Conservation (phyloP, 2,329 filamentous ascomycete species). For the Cladophialophora immunda region DNA sequence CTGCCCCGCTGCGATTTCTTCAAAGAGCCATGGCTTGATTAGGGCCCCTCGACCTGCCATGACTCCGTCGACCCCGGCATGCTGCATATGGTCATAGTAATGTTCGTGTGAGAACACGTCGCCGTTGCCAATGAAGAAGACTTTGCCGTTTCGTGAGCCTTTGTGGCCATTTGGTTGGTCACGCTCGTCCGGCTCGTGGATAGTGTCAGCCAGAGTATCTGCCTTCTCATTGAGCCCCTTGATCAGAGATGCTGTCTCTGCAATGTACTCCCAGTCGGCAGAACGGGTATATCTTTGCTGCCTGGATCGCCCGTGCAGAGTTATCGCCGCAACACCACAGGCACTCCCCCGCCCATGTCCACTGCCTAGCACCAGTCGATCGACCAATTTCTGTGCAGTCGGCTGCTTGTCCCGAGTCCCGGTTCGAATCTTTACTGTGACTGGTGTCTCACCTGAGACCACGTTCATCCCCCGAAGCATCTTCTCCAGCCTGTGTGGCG, state of each 20-base stretch:
- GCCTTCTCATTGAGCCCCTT: conserved; percentile 77
- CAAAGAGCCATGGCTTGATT: conserved; percentile 98
- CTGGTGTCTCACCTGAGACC: conserved; percentile 87
- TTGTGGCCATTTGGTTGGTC: conserved; percentile 68
- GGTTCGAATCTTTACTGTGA: conserved; percentile 94
- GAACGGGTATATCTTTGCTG: conserved; percentile 92
- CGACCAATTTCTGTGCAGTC: conserved; percentile 80
- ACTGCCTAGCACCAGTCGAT: conserved; percentile 79
- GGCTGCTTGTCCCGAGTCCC: conserved; percentile 83
- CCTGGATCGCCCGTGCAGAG: conserved; percentile 89
- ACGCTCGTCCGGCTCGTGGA: conserved; percentile 77
- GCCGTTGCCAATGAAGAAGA: conserved; percentile 95
- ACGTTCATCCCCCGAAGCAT: conserved; percentile 96
- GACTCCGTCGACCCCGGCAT: conserved; percentile 85
- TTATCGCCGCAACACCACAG: conserved; percentile 91
- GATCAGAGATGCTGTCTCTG: conserved; percentile 85
- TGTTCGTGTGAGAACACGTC: conserved; percentile 94
- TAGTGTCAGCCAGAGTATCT: conserved; percentile 75
- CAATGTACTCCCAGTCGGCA: conserved; percentile 96
- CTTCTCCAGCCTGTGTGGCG: conserved; percentile 86
- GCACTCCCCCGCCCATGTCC: conserved; percentile 64
- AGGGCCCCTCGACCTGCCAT: conserved; percentile 97
- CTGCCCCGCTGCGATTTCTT: conserved; percentile 90
- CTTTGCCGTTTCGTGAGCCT: conserved; percentile 58
- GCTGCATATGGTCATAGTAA: conserved; percentile 79